Evolutionary conservation across 106 monocot species (phyloP).

Genomic region (Chionographis japonica): DNA sequence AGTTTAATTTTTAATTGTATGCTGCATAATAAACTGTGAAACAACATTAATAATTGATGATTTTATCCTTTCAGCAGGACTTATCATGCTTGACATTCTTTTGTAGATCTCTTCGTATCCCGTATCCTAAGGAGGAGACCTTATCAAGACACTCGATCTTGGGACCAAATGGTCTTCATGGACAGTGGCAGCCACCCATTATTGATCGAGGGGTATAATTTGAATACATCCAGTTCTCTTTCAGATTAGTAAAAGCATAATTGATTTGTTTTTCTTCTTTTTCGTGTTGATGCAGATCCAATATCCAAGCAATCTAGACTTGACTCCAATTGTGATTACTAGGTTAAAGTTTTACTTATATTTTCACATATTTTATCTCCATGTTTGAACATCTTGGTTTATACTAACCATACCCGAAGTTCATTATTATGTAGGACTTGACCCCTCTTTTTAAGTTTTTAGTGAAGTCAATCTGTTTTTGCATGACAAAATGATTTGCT

Average conservation of each 20-base stretch:
- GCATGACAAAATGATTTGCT: no score
- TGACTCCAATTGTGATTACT: conserved; percentile 57
- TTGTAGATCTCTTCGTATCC: conserved; percentile 59
- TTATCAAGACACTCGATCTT: conserved; percentile 86
- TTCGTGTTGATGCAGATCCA: conserved; percentile 51
- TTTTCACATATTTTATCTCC: neutral
- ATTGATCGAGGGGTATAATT: conserved; percentile 51
- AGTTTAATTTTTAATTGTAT: no score
- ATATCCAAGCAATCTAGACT: conserved; percentile 85
- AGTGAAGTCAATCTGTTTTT: no score
- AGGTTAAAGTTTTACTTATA: conserved; percentile 34
- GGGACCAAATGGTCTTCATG: conserved; percentile 93
- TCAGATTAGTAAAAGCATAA: conserved; percentile 9
- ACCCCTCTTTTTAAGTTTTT: no score
- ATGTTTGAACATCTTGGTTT: no score
- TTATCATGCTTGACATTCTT: conserved; percentile 10
- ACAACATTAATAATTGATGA: neutral
- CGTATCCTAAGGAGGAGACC: conserved; percentile 77
- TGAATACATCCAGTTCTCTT: neutral
- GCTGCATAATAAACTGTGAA: no score
- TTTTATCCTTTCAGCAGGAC: neutral
- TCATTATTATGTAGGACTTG: no score
- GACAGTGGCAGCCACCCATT: conserved; percentile 63
- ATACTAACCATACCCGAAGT: no score
- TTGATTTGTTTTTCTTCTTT: neutral